Conservation (phyloP, 2,329 filamentous ascomycete species). For the Calonectria hawksworthii region DNA sequence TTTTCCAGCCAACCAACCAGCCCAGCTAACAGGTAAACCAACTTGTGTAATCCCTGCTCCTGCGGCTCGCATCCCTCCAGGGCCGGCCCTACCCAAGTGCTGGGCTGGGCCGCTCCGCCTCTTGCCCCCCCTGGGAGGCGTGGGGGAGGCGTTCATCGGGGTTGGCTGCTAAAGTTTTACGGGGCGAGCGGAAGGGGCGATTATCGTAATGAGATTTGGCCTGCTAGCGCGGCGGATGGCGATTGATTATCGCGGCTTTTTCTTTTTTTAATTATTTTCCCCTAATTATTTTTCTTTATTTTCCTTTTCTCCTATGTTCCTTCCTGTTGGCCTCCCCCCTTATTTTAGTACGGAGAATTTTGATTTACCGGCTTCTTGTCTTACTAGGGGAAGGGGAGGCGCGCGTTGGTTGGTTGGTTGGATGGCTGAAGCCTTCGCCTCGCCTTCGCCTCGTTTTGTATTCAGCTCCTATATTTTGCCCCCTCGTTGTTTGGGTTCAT, state of each 20-base stretch:
- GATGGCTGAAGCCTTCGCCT: not conserved
- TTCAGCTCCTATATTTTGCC: not conserved
- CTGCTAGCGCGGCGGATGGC: not conserved
- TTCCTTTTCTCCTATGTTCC: not conserved
- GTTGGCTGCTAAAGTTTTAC: not conserved
- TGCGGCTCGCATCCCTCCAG: not conserved
- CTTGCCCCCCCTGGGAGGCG: not conserved
- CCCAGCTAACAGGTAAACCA: not conserved
- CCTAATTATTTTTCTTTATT: not conserved
- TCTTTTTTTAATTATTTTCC: not conserved
- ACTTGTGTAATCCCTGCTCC: not conserved
- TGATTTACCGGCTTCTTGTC: not conserved
- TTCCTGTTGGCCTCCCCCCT: not conserved
- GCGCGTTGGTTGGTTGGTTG: not conserved
- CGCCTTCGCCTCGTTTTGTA: not conserved
- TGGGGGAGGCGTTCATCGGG: conserved; percentile 14
- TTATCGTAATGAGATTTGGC: conserved; percentile 1
- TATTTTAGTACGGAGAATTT: conserved; percentile 12
- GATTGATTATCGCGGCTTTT: not conserved
- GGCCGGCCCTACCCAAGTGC: not conserved
- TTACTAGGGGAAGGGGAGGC: not conserved
- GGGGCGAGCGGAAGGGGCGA: conserved; percentile 3
- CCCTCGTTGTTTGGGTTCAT: not conserved
- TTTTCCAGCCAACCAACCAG: not conserved
- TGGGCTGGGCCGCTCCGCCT: not conserved